Base-by-base conservation (phyloP, 169 alveolate species). In the Theileria annulata region DNA sequence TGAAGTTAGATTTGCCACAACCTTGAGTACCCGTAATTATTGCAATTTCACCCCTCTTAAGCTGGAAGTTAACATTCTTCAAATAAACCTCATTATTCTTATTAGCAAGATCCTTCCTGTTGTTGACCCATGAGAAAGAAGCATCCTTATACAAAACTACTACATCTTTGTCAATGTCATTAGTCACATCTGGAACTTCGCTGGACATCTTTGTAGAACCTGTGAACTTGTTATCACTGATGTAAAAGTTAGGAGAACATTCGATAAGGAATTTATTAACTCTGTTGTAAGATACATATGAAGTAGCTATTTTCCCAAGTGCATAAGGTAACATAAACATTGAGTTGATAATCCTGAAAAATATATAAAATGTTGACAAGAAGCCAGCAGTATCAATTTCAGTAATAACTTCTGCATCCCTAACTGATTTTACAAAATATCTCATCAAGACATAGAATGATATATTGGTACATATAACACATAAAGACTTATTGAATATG, bases 191-290 rank as follows among this genome's bases (percentile, higher is more conserved):
- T 1, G 37, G 28, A 13, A 28, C 12, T 12, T 21, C 73, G 21
- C 27, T 0, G 3, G 73, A 64, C 33, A 25, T 64, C 15, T 64
- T 19, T 42, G 73, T 64, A 10, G 73, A 35, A 12, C 73, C 73
- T 2, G 28, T 13, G n/a, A 56, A 56, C n/a, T 8, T 10, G 28
- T 56, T 56, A 27, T 56, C 66, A 2, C n/a, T 25, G 8, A 70
- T 23, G 28, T 81, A 81, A 63, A 47, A 81, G 47, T 81, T 81
- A 10, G 88, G 88, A 0, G 88, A 66, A 48, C 85, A 81, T 17
- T 31, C 71, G 23, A 9, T 42, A 17, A 25, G 62, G 51, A 4
- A 81, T 54, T 25, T 56, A 3, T 56, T 42, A n/a, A 81, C 56
- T 27, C 88, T 64, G 21, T 71, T 51, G 21, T 21, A 15, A 5